Evolutionary conservation across 2,329 filamentous ascomycete species (phyloP).

Genomic region (Aspergillus pseudoglaucus): DNA sequence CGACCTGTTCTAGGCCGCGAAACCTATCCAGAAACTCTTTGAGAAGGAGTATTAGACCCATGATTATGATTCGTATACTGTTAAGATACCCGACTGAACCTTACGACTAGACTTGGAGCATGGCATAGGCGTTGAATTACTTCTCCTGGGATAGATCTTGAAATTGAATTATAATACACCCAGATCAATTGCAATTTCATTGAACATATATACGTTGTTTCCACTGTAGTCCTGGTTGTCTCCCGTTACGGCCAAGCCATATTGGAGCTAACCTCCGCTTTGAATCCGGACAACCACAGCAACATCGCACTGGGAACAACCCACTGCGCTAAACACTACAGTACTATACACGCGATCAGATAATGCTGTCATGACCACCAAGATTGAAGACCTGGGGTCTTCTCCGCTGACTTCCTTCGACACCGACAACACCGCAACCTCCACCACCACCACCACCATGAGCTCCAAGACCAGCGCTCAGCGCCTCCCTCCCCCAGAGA

Average conservation of each 20-base stretch:
- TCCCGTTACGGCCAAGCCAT: no score
- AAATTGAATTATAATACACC: no score
- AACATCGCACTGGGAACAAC: background rate
- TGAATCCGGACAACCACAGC: background rate
- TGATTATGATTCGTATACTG: background rate
- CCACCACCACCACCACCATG: slow-evolving; percentile 20
- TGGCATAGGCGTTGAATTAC: background rate
- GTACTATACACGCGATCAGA: slow-evolving; percentile 12
- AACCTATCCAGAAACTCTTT: slow-evolving; percentile 79
- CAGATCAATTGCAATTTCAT: no score
- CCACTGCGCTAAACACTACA: background rate
- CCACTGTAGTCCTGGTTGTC: no score
- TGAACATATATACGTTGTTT: no score
- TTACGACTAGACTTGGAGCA: background rate
- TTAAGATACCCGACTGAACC: background rate
- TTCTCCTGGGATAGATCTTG: no score
- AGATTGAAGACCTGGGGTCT: slow-evolving; percentile 28
- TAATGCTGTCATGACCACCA: slow-evolving; percentile 31
- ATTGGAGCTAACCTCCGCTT: background rate
- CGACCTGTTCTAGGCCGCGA: slow-evolving; percentile 57
- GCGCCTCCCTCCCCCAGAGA: slow-evolving; percentile 68
- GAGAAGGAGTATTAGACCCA: slow-evolving; percentile 57
- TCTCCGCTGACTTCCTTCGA: slow-evolving; percentile 12
- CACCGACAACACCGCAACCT: slow-evolving; percentile 6
- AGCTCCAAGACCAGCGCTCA: slow-evolving; percentile 17